A percentile compares a stretch with the other conserved stretches of the same genome.
phyloP scores from a whole-genome alignment of 2,329 filamentous ascomycete genomes.

The Trichoderma endophyticum region DNA sequence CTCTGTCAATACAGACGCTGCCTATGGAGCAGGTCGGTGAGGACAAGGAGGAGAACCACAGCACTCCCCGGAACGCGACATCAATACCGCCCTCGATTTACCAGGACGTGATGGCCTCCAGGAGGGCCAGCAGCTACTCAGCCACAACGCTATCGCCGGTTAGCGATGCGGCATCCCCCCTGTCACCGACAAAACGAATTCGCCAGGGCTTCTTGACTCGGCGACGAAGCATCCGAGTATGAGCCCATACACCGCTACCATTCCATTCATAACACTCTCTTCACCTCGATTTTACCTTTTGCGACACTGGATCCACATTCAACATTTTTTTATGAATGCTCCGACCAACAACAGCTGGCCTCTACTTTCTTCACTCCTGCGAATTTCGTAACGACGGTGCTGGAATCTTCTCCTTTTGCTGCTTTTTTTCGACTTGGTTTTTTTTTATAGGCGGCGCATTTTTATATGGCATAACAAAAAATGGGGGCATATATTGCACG shows the following conservation, averaged over 20 bases:
- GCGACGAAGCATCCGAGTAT: conserved; percentile 41
- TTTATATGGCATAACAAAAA: conserved; percentile 13
- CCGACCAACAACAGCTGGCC: conserved; percentile 13
- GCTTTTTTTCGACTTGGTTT: background rate
- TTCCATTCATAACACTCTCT: background rate
- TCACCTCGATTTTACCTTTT: background rate
- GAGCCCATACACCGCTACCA: conserved; percentile 12
- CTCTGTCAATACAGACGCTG: conserved; percentile 26
- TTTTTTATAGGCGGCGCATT: conserved; percentile 12
- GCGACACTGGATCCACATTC: conserved; percentile 10
- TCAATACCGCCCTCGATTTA: conserved; percentile 39
- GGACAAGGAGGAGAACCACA: conserved; percentile 27
- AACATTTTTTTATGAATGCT: conserved; percentile 2
- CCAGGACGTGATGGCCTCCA: conserved; percentile 45
- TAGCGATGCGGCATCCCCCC: conserved; percentile 26
- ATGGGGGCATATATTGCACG: conserved; percentile 7
- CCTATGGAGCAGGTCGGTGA: conserved; percentile 37
- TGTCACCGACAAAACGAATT: conserved; percentile 33
- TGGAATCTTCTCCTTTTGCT: background rate
- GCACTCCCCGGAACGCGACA: conserved; percentile 26
- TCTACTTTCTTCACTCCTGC: background rate
- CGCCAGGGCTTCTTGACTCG: conserved; percentile 37
- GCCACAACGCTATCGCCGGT: conserved; percentile 14
- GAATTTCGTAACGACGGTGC: conserved; percentile 12
- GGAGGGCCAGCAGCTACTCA: conserved; percentile 40